phyloP scores from a whole-genome alignment of 2,329 filamentous ascomycete genomes.

The Scedosporium aurantiacum region DNA sequence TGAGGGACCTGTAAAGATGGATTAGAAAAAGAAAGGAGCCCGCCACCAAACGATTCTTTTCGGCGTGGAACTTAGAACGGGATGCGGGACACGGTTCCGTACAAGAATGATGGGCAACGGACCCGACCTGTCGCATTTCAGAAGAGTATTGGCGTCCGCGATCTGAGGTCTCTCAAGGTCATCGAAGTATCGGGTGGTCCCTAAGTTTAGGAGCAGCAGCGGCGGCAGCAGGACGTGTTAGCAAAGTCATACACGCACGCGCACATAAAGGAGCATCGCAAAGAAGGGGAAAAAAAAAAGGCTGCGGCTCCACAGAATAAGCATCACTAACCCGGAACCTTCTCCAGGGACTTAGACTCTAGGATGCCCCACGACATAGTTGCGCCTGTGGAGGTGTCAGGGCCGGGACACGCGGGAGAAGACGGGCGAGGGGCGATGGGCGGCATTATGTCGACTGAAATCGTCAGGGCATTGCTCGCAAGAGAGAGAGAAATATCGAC shows the following conservation, averaged over 20 bases:
- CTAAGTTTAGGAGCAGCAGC: conserved; percentile 19
- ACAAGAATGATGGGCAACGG: conserved; percentile 65
- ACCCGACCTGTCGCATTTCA: conserved; percentile 66
- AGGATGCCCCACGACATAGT: conserved; percentile 53
- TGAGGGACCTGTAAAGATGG: conserved; percentile 49
- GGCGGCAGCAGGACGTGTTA: conserved; percentile 9
- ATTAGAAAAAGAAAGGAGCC: not conserved
- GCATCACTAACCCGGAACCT: conserved; percentile 58
- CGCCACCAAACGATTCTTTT: not conserved
- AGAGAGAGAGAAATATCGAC: too few species aligned
- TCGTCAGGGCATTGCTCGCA: not conserved
- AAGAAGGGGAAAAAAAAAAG: conserved; percentile 2
- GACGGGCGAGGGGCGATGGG: not conserved
- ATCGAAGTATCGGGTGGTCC: conserved; percentile 55
- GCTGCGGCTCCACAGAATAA: conserved; percentile 5
- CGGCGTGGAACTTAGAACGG: not conserved
- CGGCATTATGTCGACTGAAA: not conserved
- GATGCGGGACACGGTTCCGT: conserved; percentile 10
- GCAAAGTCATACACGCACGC: not conserved
- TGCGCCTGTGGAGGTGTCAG: not conserved
- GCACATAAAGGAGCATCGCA: not conserved
- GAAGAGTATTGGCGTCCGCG: conserved; percentile 28
- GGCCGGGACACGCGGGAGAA: not conserved
- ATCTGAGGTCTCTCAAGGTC: conserved; percentile 38
- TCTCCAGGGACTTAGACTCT: conserved; percentile 51